These are phyloP conservation scores for Vaccinium macrocarpon DNA, from an alignment of 148 eudicot genomes.

Conservation along the genomic window DNA sequence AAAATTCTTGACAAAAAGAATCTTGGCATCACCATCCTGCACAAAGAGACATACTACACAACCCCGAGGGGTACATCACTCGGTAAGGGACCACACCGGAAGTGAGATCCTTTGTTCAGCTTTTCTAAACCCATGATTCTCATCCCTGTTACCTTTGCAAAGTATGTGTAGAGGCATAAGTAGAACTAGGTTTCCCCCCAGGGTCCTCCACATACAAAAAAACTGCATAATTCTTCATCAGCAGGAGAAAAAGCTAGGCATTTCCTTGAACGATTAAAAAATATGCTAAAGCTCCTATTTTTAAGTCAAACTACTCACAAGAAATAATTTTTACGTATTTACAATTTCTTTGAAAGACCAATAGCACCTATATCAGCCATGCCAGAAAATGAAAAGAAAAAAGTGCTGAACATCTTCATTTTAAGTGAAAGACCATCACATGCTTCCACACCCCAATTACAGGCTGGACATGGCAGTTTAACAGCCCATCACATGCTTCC, in stretches of 20 bases:
- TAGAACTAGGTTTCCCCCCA: not conserved
- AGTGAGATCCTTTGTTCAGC: not conserved
- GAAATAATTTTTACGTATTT: not conserved
- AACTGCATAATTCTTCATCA: not conserved
- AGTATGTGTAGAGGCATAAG: not conserved
- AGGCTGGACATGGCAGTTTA: not conserved
- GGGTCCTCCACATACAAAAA: not conserved
- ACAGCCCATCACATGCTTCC: not conserved
- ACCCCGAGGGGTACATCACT: not conserved
- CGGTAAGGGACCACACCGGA: not conserved
- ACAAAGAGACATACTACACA: not conserved
- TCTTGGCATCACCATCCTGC: not conserved
- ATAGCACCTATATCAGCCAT: not conserved
- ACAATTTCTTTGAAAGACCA: not conserved
- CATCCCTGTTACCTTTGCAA: not conserved
- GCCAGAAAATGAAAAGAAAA: not conserved
- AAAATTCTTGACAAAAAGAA: not conserved
- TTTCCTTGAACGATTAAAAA: not conserved
- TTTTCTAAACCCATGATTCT: not conserved
- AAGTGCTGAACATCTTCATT: not conserved
- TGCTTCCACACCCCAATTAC: not conserved
- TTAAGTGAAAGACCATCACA: not conserved
- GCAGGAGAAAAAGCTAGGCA: too few relatives aligned
- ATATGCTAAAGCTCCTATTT: not conserved
- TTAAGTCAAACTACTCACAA: not conserved